These are phyloP conservation scores for Pelargonium nanum DNA, from an alignment of 345 rosid species.

Conservation along the genomic window DNA sequence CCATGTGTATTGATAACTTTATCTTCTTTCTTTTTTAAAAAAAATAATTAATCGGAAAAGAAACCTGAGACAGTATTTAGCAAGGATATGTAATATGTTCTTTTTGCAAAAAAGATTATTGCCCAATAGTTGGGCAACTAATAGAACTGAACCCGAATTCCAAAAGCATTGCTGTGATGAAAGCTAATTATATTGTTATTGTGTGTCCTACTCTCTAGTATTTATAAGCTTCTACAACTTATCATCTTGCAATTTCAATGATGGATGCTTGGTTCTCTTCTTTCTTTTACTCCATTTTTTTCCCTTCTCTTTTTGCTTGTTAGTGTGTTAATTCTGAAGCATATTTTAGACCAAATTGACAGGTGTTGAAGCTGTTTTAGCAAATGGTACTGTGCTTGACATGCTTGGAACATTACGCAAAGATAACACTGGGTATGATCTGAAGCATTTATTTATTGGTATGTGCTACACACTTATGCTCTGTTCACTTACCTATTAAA, in stretches of 20 bases:
- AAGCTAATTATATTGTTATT: too few relatives aligned
- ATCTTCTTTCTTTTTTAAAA: neutral
- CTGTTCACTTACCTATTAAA: conserved; percentile 6
- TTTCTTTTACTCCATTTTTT: neutral
- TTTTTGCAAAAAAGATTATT: neutral
- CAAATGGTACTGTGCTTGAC: conserved; percentile 82
- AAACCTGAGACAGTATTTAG: neutral
- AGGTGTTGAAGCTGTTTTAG: conserved; percentile 92
- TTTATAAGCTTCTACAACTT: neutral
- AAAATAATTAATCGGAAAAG: too few relatives aligned
- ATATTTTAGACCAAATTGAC: conserved; percentile 2
- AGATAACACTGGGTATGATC: conserved; percentile 92
- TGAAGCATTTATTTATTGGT: conserved; percentile 96
- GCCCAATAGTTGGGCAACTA: neutral
- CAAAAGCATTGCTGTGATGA: too few relatives aligned
- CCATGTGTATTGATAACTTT: neutral
- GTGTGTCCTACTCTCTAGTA: neutral
- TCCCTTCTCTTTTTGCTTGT: too few relatives aligned
- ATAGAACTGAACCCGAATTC: too few relatives aligned
- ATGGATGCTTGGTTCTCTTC: neutral
- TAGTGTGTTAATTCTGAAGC: neutral
- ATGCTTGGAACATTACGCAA: conserved; percentile 89
- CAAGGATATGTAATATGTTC: neutral
- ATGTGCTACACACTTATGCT: conserved; percentile 7
- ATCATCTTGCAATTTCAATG: neutral